Conservation (phyloP, 2,329 filamentous ascomycete species). For the Aaosphaeria arxii region DNA sequence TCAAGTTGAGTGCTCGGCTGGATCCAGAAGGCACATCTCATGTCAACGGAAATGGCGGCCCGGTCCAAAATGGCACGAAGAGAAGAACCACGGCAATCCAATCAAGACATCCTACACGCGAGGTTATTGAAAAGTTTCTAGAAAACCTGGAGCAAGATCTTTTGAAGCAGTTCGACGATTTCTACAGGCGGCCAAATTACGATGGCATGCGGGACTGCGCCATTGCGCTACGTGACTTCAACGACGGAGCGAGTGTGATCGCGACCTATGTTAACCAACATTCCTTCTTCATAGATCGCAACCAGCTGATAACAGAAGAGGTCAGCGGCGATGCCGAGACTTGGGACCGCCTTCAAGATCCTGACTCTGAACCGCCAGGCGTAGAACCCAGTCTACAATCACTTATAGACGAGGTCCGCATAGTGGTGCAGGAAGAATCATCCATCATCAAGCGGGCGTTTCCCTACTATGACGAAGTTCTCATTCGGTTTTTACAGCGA, state of each 20-base stretch:
- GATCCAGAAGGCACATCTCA: conserved; percentile 63
- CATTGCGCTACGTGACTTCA: conserved; percentile 91
- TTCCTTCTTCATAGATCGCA: conserved; percentile 97
- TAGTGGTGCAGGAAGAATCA: conserved; percentile 95
- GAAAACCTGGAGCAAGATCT: conserved; percentile 95
- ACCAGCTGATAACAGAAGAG: conserved; percentile 86
- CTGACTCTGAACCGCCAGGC: conserved; percentile 85
- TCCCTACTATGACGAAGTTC: conserved; percentile 90
- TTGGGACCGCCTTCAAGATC: conserved; percentile 92
- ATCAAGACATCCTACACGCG: conserved; percentile 66
- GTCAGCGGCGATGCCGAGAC: conserved; percentile 67
- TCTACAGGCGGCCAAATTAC: conserved; percentile 91
- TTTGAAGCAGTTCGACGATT: conserved; percentile 94
- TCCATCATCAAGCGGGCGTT: conserved; percentile 96
- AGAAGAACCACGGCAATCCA: conserved; percentile 25
- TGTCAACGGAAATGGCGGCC: conserved; percentile 36
- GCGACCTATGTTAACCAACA: conserved; percentile 97
- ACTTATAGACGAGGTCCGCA: conserved; percentile 87
- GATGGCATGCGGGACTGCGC: conserved; percentile 98
- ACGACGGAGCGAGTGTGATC: conserved; percentile 91
- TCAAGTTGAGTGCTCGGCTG: conserved; percentile 89
- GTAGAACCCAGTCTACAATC: conserved; percentile 92
- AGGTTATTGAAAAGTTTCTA: conserved; percentile 94
- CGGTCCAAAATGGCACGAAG: conserved; percentile 46
- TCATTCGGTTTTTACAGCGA: conserved; percentile 89